Evolutionary conservation across 2,329 filamentous ascomycete genomes (phyloP).

Genomic region (Aureobasidium melanogenum): DNA sequence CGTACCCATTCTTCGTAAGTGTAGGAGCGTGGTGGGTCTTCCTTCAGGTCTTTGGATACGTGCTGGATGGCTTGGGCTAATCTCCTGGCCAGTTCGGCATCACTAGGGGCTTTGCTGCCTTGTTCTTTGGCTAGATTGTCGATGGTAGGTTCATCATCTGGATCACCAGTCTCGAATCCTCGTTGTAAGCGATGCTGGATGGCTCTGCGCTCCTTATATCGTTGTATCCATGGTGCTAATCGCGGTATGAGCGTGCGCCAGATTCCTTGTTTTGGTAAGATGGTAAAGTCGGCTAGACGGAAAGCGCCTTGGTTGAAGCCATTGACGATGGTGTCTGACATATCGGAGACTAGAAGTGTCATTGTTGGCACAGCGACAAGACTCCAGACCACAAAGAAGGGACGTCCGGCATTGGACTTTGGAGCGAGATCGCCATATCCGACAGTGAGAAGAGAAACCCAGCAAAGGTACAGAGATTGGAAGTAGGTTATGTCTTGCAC

Average conservation of each 20-base stretch:
- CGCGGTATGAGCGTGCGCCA: conserved; percentile 42
- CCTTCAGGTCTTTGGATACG: conserved; percentile 55
- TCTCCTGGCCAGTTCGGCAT: conserved; percentile 51
- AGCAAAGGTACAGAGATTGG: conserved; percentile 75
- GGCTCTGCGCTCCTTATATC: conserved; percentile 22
- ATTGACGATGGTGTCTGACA: conserved; percentile 71
- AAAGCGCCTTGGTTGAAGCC: conserved; percentile 56
- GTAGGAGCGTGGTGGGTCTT: conserved; percentile 55
- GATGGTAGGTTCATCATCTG: conserved; percentile 24
- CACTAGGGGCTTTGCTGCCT: conserved; percentile 31
- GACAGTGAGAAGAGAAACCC: conserved; percentile 73
- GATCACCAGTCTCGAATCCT: conserved; percentile 37
- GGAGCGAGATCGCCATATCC: conserved; percentile 79
- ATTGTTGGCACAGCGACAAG: conserved; percentile 78
- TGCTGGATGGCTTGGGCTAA: conserved; percentile 62
- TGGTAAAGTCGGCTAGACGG: conserved; percentile 53
- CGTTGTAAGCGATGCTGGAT: conserved; percentile 32
- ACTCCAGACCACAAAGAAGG: conserved; percentile 92
- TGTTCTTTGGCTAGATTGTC: conserved; percentile 37
- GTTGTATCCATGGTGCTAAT: conserved; percentile 30
- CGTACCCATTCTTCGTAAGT: conserved; percentile 80
- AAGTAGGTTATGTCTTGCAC: conserved; percentile 62
- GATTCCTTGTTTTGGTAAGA: conserved; percentile 53
- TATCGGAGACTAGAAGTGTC: conserved; percentile 76
- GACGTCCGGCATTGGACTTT: conserved; percentile 65